Base-by-base conservation (phyloP, 2,329 filamentous ascomycete species). In the Aspergillus ustus region DNA sequence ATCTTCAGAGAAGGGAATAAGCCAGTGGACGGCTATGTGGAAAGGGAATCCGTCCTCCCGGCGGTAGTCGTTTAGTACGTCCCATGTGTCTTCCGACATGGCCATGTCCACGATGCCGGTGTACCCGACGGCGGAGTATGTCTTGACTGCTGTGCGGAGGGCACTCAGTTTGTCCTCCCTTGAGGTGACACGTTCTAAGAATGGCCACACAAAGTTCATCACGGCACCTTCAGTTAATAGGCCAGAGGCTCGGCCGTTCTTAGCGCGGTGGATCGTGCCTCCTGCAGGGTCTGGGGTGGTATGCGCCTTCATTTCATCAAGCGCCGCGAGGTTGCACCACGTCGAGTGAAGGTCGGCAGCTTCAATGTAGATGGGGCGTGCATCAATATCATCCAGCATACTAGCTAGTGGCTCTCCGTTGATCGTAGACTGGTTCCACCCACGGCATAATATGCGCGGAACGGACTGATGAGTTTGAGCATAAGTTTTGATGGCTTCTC, bases 91-190 rank as follows among this genome's bases (percentile, higher is more conserved):
- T 50, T 83, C 81, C 57, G 82, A 80, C 78, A 81, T 83, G 20
- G 81, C 82, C 82, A 83, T 83, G 49, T 83, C 82, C 15, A 83
- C 73, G 29, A 81, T 71, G 1, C 81, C 80, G 1, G 82, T 83
- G 56, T 80, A 82, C 4, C 82, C 82, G 0, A 76, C 76, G 0
- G 70, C 66, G 55, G 77, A 78, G 59, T 83, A 83, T 4, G 77
- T 77, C 1, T 65, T 54, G 46, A 83, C 75, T 0, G 79, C 81
- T 1, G 74, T 72, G 25, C 72, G 70, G 20, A 83, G 68, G 0
- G 76, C 76, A 1, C 65, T 64, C 48, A 77, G 67, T 62, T 81
- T 82, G 51, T 83, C 79, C 17, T 79, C 75, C 25, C 75, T 69
- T 1, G 77, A 75, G 0, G 78, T 70, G 0, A 79, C 77, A 11